phyloP scores from a whole-genome alignment of 176 grass and related monocot species.

The Rhynchospora breviuscula region DNA sequence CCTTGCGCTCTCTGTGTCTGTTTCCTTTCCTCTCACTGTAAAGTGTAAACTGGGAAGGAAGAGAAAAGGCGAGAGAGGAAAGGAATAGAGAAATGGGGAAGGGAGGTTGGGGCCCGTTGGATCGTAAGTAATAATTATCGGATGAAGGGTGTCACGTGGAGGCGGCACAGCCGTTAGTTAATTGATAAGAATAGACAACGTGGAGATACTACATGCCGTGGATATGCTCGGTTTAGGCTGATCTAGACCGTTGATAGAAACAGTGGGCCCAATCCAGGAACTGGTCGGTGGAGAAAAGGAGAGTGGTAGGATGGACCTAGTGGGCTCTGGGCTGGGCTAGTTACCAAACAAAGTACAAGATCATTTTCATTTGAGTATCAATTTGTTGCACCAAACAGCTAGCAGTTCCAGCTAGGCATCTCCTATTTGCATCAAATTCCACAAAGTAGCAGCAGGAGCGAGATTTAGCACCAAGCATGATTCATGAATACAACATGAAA shows the following conservation, averaged over 20 bases:
- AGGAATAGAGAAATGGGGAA: not conserved
- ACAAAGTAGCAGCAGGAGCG: not conserved
- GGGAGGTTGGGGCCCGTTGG: slow-evolving; percentile 14
- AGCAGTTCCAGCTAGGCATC: too few relatives aligned
- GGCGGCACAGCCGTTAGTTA: slow-evolving; percentile 23
- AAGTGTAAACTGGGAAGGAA: not conserved
- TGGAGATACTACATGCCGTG: slow-evolving; percentile 1
- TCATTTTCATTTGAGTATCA: not conserved
- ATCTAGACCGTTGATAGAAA: not conserved
- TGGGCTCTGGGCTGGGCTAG: not conserved
- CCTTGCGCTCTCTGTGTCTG: not conserved
- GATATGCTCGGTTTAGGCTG: not conserved
- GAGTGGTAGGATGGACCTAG: not conserved
- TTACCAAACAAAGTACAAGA: not conserved
- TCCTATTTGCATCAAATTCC: not conserved
- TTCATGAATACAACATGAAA: not conserved
- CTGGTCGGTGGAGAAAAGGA: not conserved
- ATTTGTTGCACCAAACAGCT: not conserved
- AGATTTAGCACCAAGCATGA: not conserved
- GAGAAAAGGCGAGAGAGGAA: not conserved
- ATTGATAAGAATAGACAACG: slow-evolving; percentile 24
- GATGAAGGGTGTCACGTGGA: slow-evolving; percentile 33
- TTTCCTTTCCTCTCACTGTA: not conserved
- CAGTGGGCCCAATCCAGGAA: not conserved
- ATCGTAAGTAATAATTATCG: slow-evolving; percentile 28